Evolutionary conservation across 179 eudicot species (phyloP), one percentile per base, ranked within the genome.

Genomic region (Carnegiea gigantea): DNA sequence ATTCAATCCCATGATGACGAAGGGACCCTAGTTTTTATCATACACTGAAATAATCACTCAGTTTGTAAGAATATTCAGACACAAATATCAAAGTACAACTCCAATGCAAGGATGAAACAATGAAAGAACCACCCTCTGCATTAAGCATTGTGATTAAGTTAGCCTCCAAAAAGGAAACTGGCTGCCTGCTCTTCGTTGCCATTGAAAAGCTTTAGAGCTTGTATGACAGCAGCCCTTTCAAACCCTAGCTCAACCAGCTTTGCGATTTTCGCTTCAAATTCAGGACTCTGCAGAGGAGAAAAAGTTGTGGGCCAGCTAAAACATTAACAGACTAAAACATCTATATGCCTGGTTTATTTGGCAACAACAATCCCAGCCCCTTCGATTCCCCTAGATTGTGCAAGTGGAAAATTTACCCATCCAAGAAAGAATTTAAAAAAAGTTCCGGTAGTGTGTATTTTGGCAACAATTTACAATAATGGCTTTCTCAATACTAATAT

Each of bases 151-250:
- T 46, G 23, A 36, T 30, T 15, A 44, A 0, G 14, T 88, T 84
- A 93, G 44, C 98, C 91, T 11, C 98, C 99, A 79, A 95, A 95
- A 73, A 95, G 98, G 85, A 88, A 91, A 40, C 91, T 89, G 48
- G 99, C 99, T 7, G 99, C 99, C 86, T 90, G 94, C 20, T 95
- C 98, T 90, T 95, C 98, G 65, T 95, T 93, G 78, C 98, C 96
- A 77, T 91, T 82, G 65, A 76, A 90, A 76, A 93, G 82, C 84
- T 92, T 88, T 14, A 93, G 90, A 77, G 98, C 97, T 80, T 92
- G 90, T 79, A 92, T 77, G 18, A 91, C 97, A 67, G 89, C 86
- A 38, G 89, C 93, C 71, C 99, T 87, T 59, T 85, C 91, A 79
- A 96, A 96, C 73, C 98, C 98, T 21, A 96, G 89, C 83, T 96